Base-by-base conservation (phyloP, 2,329 filamentous ascomycete genomes). In the Onygenales sp. region DNA sequence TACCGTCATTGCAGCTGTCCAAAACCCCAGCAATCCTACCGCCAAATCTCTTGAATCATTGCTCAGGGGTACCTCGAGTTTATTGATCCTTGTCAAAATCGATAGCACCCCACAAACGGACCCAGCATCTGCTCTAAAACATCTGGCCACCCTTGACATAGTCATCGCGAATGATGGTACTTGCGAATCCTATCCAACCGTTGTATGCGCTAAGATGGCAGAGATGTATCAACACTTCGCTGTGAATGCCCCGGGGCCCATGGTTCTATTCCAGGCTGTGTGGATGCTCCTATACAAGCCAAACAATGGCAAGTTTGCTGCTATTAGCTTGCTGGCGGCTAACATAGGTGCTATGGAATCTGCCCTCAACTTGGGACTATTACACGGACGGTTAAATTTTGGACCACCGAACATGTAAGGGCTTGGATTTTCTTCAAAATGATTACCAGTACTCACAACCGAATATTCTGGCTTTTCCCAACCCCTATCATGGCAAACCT, bases 111-210 rank as follows among this genome's bases (percentile, higher is more conserved):
- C 66, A 3, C 61, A 67, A 7, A 56, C 61, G 1, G 70, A 73
- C 52, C 58, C 72, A 1, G 60, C 56, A 9, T 58, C 58, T 11
- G 71, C 71, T 2, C 63, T 71, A 1, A 50, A 64, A 31, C 56
- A 62, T 2, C 61, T 75, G 0, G 57, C 63, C 1, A 32, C 51
- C 27, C 61, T 81, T 2, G 77, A 81, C 56, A 61, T 78, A 5
- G 69, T 81, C 2, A 73, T 82, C 50, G 74, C 77, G 44, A 81
- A 81, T 59, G 77, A 78, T 0, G 78, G 71, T 10, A 71, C 76
- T 9, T 60, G 54, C 53, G 31, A 48, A 11, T 6, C 44, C 32
- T 63, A 17, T 7, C 54, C 61, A 0, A 57, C 42, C 13, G 58
- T 66, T 7, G 47, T 49, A 0, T 41, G 32, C 2, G 56, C 60